phyloP scores from a whole-genome alignment of 345 rosid genomes.

The Moricandia moricandioides region DNA sequence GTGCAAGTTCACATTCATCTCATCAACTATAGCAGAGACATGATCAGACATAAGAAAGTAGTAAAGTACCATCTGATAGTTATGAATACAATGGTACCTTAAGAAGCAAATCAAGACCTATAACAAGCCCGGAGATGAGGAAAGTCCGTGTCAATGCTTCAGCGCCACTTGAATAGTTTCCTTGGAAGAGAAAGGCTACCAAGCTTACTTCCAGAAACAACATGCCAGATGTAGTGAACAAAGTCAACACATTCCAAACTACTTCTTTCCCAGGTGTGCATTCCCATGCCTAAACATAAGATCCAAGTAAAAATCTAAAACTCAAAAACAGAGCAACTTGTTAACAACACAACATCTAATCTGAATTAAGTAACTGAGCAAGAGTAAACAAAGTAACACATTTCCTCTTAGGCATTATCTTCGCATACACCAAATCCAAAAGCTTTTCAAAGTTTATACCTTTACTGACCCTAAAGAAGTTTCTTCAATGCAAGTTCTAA shows the following conservation, averaged over 20 bases:
- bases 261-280: slow-evolving; percentile 81
- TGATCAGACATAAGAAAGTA: neutral
- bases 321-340: neutral
- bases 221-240: neutral
- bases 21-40: neutral
- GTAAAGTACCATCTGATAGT: too few species aligned
- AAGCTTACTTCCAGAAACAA: neutral
- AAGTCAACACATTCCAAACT: slow-evolving; percentile 73
- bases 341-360: neutral
- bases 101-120: slow-evolving; percentile 81
- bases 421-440: neutral
- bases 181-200: neutral
- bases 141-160: slow-evolving; percentile 83
- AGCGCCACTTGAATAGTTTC: slow-evolving; percentile 69
- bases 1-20: neutral
- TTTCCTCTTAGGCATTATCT: neutral
- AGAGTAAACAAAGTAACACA: neutral
- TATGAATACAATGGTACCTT: slow-evolving; percentile 49
- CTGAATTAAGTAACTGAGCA: neutral
- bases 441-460: neutral
- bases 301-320: neutral
- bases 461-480: neutral
- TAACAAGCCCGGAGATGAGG: slow-evolving; percentile 71
- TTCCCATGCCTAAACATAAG: slow-evolving; percentile 66
- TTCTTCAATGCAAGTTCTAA: slow-evolving; percentile 2